Percentiles rank a stretch among this genome's conserved stretches.
Evolutionary conservation across 805 yeast genomes (phyloP).

Genomic region (Wickerhamomyces canadensis): DNA sequence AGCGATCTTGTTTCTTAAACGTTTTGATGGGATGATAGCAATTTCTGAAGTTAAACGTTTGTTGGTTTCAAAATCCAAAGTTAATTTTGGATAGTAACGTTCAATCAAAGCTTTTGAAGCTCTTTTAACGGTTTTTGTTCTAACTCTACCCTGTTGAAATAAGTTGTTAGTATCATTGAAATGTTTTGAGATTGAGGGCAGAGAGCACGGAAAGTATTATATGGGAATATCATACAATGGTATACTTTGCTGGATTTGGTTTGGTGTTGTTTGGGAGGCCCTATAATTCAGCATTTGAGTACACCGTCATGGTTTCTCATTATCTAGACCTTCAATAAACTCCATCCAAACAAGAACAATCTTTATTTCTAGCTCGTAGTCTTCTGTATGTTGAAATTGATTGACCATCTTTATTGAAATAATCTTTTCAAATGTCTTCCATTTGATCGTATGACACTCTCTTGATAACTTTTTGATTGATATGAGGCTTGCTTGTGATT

Average conservation of each 20-base stretch:
- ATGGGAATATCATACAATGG: too few species aligned
- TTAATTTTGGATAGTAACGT: conserved; percentile 99
- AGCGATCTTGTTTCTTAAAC: conserved; percentile 99
- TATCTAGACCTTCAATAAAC: too few species aligned
- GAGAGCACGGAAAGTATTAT: too few species aligned
- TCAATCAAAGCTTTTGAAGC: conserved; percentile 99
- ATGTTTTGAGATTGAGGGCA: too few species aligned
- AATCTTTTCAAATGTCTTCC: not conserved
- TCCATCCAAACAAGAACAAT: too few species aligned
- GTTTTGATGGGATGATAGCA: conserved; percentile 98
- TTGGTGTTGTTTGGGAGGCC: too few species aligned
- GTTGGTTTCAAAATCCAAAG: conserved; percentile 99
- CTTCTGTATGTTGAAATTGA: not conserved
- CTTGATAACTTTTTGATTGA: too few species aligned
- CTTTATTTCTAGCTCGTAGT: too few species aligned
- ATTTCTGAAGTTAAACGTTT: conserved; percentile 98
- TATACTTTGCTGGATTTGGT: too few species aligned
- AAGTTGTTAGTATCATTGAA: conserved; percentile 11
- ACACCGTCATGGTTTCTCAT: too few species aligned
- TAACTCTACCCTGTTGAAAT: conserved; percentile 88
- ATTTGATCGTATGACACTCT: too few species aligned
- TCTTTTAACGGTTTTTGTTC: conserved; percentile 99
- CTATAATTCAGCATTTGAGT: too few species aligned
- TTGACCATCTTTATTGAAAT: not conserved
- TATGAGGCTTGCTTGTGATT: not conserved